A percentile compares a stretch with the other conserved stretches of the same genome.
phyloP scores from a whole-genome alignment of 306 rosid genomes.

The Medicago lupulina region DNA sequence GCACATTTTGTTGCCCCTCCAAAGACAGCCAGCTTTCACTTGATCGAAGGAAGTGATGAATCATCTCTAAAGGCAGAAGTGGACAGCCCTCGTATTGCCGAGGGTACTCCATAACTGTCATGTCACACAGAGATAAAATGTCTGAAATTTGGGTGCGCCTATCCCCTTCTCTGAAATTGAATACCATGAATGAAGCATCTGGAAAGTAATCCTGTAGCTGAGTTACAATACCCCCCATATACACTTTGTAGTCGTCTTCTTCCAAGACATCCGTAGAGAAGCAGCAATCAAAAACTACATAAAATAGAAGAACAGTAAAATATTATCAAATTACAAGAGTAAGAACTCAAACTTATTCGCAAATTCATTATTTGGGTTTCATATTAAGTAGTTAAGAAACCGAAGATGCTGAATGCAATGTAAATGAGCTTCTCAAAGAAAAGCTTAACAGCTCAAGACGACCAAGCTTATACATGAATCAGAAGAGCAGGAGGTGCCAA shows the following conservation, averaged over 20 bases:
- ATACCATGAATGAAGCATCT: constrained; percentile 97
- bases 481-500: neutral
- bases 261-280: constrained; percentile 90
- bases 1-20: constrained; percentile 93
- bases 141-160: constrained; percentile 84
- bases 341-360: constrained; percentile 13
- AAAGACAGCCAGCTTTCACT: constrained; percentile 97
- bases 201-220: constrained; percentile 90
- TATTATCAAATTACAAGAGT: constrained; percentile 13
- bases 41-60: constrained; percentile 94
- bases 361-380: neutral
- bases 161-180: constrained; percentile 96
- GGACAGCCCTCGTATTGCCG: constrained; percentile 92
- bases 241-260: constrained; percentile 87
- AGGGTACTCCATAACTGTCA: constrained; percentile 99
- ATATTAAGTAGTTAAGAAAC: constrained; percentile 14
- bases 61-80: constrained; percentile 87
- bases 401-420: constrained; percentile 16
- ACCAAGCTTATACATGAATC: constrained; percentile 20
- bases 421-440: neutral
- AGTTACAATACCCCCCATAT: constrained; percentile 82
- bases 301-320: constrained; percentile 38
- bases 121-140: constrained; percentile 81
- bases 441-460: constrained; percentile 2
- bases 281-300: constrained; percentile 96